Conservation (phyloP, 1,284 basidiomycete genomes). For the Tilletia caries region DNA sequence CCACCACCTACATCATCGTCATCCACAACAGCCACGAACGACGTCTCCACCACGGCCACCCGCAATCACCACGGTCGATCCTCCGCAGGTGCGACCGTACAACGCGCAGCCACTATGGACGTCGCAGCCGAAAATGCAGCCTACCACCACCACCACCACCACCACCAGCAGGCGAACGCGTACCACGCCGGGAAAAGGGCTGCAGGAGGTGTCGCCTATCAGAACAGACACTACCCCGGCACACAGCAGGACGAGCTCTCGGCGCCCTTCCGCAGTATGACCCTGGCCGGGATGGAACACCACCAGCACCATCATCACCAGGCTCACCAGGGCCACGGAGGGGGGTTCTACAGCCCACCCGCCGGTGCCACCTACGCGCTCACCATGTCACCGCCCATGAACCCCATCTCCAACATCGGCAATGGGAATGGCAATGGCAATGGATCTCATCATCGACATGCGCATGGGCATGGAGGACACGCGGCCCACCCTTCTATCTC, state of each 20-base stretch:
- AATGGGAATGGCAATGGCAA: not conserved
- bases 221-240: too few relatives aligned
- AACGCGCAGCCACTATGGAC: not conserved
- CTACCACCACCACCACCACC: too few relatives aligned
- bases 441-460: too few relatives aligned
- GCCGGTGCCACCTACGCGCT: not conserved
- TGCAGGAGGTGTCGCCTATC: slow-evolving; percentile 1
- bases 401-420: not conserved
- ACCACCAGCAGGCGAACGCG: too few relatives aligned
- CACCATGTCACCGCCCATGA: not conserved
- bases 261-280: slow-evolving; percentile 3
- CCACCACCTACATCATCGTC: not conserved
- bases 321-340: too few relatives aligned
- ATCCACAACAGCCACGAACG: too few relatives aligned
- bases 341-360: not conserved
- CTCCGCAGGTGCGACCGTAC: too few relatives aligned
- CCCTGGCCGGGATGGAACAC: not conserved
- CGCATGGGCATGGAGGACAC: too few relatives aligned
- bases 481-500: slow-evolving; percentile 4
- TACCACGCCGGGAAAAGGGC: too few relatives aligned
- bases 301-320: not conserved
- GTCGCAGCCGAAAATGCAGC: not conserved
- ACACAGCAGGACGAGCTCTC: not conserved
- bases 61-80: too few relatives aligned
- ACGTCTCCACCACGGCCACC: too few relatives aligned